Evolutionary conservation across 2,329 filamentous ascomycete genomes (phyloP).

Genomic region (Aspergillus novoparasiticus): DNA sequence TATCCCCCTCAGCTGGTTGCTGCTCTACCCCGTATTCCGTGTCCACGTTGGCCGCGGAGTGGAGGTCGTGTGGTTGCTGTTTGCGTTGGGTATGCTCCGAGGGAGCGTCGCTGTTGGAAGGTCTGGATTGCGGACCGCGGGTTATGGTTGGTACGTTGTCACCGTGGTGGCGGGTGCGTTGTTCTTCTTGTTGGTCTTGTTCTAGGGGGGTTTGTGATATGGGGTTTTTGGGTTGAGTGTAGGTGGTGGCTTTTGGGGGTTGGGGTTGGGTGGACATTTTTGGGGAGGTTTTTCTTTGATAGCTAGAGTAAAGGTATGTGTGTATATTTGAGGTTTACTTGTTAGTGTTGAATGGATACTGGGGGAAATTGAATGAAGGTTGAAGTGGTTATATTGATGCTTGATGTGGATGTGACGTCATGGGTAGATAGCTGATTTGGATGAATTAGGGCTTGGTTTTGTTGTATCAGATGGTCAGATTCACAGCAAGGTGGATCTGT

Average conservation of each 20-base stretch:
- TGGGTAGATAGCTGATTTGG: background rate
- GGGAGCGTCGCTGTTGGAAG: slow-evolving; percentile 30
- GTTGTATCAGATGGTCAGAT: background rate
- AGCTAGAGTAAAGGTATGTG: no score
- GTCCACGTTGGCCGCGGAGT: slow-evolving; percentile 29
- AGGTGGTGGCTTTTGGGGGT: slow-evolving; percentile 38
- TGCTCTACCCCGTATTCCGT: slow-evolving; percentile 40
- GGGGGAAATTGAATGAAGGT: background rate
- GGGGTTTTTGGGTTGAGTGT: slow-evolving; percentile 37
- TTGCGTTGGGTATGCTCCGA: slow-evolving; percentile 17
- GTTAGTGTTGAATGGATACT: slow-evolving; percentile 2
- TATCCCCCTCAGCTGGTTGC: slow-evolving; percentile 38
- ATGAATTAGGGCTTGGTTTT: background rate
- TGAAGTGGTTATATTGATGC: background rate
- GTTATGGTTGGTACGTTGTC: slow-evolving; percentile 28
- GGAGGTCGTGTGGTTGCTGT: slow-evolving; percentile 19
- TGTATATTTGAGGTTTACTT: no score
- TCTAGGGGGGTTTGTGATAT: slow-evolving; percentile 32
- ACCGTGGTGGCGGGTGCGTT: slow-evolving; percentile 23
- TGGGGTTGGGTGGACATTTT: slow-evolving; percentile 20
- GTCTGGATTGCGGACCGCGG: slow-evolving; percentile 30
- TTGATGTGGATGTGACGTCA: background rate
- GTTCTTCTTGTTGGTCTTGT: slow-evolving; percentile 18
- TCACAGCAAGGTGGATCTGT: background rate
- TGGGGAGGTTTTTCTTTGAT: slow-evolving; percentile 11